Evolutionary conservation across 108 stramenopile species (phyloP), one percentile per base, ranked within the genome.

Genomic region (Skeletonema marinoi): DNA sequence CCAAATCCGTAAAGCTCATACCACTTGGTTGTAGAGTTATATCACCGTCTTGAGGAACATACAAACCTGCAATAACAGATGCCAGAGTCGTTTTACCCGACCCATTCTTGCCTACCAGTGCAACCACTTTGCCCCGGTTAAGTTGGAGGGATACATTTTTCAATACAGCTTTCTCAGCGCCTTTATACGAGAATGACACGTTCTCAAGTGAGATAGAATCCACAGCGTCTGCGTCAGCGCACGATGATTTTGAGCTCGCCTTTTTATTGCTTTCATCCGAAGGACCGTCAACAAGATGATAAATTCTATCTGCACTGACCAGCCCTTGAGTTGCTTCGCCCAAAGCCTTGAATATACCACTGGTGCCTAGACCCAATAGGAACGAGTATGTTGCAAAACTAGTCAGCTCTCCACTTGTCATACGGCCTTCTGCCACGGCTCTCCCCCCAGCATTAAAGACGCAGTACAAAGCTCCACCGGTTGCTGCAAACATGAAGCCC

Each of bases 21-120:
- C 82, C 78, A 73, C 60, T 69, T 60, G 84, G 83, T 78, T 86
- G 75, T 11, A 78, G 30, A 41, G 68, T 59, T 5, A 94, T 77
- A 32, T 60, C 30, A 64, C 98, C 90, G 33, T 32, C 62, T 33
- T 66, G 44, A 7, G 97, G 94, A 33, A 72, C 54, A 74, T 97
- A 98, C 58, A 99, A 81, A 14, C 97, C 96, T n/a, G 90, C 87
- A 66, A 99, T 76, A 6, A 99, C 68, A 12, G 85, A 86, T 8
- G 90, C 88, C 32, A 97, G 38, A 9, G 97, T 97, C 11, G 87
- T 85, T 73, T 98, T 99, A 25, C 99, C 99, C 19, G 81, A 80
- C 4, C 99, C 99, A 78, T 93, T 96, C 29, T 90, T 81, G 14
- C 99, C 99, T 3, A 96, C 92, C 29, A 99, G 60, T 1, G 96